A percentile compares a stretch with the other conserved stretches of the same genome.
These are phyloP conservation scores for Ceratocystis diversiconidia DNA, from an alignment of 2,329 filamentous ascomycete species.

Conservation along the genomic window DNA sequence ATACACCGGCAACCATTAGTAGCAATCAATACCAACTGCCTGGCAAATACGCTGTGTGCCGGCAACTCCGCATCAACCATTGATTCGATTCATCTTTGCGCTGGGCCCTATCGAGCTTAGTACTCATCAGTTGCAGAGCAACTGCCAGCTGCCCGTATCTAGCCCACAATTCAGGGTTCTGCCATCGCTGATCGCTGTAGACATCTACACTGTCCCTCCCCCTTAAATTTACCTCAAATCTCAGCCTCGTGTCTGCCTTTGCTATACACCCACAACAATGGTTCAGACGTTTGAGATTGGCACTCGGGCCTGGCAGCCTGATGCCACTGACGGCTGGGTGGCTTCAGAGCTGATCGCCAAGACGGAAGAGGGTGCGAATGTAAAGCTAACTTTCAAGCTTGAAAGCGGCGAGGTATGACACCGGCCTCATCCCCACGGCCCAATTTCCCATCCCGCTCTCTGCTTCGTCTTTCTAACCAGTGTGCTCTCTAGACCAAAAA, in stretches of 20 bases:
- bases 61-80: not conserved
- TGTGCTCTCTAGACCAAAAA: constrained; percentile 49
- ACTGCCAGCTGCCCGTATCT: not conserved
- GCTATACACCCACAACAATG: constrained; percentile 36
- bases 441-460: not conserved
- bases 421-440: not conserved
- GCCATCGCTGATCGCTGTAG: not conserved
- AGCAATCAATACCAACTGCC: not conserved
- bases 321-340: constrained; percentile 91
- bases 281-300: constrained; percentile 92
- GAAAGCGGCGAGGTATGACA: constrained; percentile 77
- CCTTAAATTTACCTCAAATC: not conserved
- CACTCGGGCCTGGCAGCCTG: constrained; percentile 96
- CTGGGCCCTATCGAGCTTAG: constrained; percentile 1
- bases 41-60: not conserved
- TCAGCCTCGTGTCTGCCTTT: too few relatives aligned
- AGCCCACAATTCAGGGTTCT: not conserved
- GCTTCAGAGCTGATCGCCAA: constrained; percentile 88
- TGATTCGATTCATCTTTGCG: not conserved
- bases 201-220: too few relatives aligned
- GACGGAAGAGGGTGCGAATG: constrained; percentile 69
- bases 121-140: not conserved
- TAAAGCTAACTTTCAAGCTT: constrained; percentile 73
- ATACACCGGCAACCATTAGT: not conserved
- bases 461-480: not conserved